Evolutionary conservation across 495 filamentous ascomycete genomes (phyloP).

Genomic region (Penicillium chermesinum): DNA sequence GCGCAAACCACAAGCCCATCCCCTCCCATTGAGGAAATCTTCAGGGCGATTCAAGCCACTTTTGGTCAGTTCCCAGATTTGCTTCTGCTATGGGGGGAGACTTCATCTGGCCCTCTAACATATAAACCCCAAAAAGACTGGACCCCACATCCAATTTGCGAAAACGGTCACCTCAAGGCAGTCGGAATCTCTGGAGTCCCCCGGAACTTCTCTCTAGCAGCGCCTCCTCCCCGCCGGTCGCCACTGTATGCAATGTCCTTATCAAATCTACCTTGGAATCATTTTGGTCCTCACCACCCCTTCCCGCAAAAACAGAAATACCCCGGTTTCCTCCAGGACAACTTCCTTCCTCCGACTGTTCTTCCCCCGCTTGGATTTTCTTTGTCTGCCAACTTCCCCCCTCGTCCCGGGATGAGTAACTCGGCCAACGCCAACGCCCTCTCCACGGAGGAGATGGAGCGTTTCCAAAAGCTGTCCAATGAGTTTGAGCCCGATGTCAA

Average conservation of each 20-base stretch:
- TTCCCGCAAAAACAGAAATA: conserved; percentile 31
- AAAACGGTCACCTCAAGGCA: too few relatives aligned
- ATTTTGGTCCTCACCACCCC: conserved; percentile 34
- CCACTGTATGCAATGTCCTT: conserved; percentile 41
- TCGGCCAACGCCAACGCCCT: conserved; percentile 41
- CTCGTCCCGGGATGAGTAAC: conserved; percentile 12
- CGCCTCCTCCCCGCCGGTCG: background rate
- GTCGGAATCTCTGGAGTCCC: background rate
- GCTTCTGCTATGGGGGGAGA: background rate
- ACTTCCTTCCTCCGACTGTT: conserved; percentile 17
- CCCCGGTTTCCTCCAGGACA: conserved; percentile 19
- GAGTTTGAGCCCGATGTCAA: conserved; percentile 63
- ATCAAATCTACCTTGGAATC: conserved; percentile 35
- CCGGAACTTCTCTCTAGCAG: background rate
- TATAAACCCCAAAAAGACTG: too few relatives aligned
- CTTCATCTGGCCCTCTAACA: background rate
- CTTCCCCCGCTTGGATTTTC: conserved; percentile 6
- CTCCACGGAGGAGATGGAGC: conserved; percentile 48
- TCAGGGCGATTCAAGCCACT: conserved; percentile 10
- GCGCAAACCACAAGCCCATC: background rate
- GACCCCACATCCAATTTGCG: too few relatives aligned
- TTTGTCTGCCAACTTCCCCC: conserved; percentile 19
- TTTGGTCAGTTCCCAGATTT: background rate
- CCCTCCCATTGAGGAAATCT: conserved; percentile 2
- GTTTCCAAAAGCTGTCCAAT: conserved; percentile 50